These are phyloP conservation scores for Colletotrichum spaethianum DNA, from an alignment of 2,329 filamentous ascomycete genomes.

Conservation along the genomic window DNA sequence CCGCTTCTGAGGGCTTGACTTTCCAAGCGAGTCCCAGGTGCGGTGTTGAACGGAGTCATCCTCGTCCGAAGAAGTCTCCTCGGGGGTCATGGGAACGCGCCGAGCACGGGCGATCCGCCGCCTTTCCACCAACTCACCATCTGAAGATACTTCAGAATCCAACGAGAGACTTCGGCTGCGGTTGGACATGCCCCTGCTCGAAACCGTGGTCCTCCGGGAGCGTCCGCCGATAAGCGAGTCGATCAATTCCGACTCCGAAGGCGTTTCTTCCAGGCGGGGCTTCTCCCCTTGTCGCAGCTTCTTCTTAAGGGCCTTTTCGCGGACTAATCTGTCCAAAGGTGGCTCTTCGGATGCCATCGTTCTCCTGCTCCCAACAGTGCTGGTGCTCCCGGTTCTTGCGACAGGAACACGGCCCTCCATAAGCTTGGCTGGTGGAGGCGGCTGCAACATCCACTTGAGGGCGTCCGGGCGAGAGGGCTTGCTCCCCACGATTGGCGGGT, in stretches of 20 bases:
- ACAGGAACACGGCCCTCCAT: constrained; percentile 90
- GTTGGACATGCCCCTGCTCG: constrained; percentile 45
- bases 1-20: constrained; percentile 54
- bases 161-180: constrained; percentile 57
- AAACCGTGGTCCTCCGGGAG: constrained; percentile 39
- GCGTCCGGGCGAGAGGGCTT: constrained; percentile 78
- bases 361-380: constrained; percentile 63
- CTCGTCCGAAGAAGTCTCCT: constrained; percentile 50
- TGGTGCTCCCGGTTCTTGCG: constrained; percentile 72
- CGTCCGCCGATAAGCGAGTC: constrained; percentile 55
- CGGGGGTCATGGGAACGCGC: constrained; percentile 43
- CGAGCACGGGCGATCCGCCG: constrained; percentile 29
- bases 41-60: constrained; percentile 43
- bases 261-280: constrained; percentile 47
- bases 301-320: constrained; percentile 62
- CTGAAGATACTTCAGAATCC: constrained; percentile 50
- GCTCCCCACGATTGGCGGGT: constrained; percentile 86
- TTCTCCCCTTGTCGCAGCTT: constrained; percentile 58
- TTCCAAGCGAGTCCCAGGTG: constrained; percentile 45
- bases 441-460: constrained; percentile 92
- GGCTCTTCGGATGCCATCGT: constrained; percentile 59
- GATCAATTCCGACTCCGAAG: constrained; percentile 60
- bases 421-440: constrained; percentile 88
- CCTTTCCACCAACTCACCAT: constrained; percentile 41
- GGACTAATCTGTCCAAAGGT: constrained; percentile 59